These are phyloP conservation scores for Spiraea crenata DNA, from an alignment of 331 rosid species.

Conservation along the genomic window DNA sequence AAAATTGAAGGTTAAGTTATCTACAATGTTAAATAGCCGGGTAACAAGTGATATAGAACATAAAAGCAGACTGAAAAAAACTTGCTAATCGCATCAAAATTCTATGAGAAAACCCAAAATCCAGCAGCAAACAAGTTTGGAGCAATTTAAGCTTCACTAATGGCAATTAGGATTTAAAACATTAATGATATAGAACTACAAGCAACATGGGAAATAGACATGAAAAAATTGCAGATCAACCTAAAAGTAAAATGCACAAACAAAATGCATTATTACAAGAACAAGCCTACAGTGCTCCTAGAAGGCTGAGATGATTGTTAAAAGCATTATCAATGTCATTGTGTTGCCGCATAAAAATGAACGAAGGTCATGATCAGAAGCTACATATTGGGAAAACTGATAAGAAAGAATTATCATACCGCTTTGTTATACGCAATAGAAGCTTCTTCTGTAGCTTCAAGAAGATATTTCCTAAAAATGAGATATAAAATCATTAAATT, in stretches of 20 bases:
- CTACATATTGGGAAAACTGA: not conserved
- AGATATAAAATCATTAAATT: slow-evolving; percentile 1
- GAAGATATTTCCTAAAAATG: slow-evolving; percentile 71
- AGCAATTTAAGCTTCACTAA: not conserved
- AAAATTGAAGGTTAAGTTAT: not conserved
- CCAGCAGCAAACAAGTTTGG: too few relatives aligned
- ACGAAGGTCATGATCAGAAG: not conserved
- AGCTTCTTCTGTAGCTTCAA: slow-evolving; percentile 96
- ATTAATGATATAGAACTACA: not conserved
- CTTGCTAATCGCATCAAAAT: not conserved
- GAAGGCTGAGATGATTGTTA: not conserved
- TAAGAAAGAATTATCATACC: slow-evolving; percentile 42
- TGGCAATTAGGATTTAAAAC: not conserved
- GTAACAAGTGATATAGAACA: not conserved
- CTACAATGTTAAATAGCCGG: not conserved
- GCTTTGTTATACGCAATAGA: slow-evolving; percentile 90
- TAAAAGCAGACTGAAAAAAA: not conserved
- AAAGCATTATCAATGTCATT: not conserved
- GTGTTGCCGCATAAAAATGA: not conserved
- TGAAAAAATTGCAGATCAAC: not conserved
- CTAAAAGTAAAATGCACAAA: not conserved
- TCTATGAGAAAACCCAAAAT: not conserved
- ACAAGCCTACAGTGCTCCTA: not conserved
- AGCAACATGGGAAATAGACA: not conserved
- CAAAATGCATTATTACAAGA: slow-evolving; percentile 6